phyloP scores from a whole-genome alignment of 805 yeast genomes.

The Teunomyces cretensis region DNA sequence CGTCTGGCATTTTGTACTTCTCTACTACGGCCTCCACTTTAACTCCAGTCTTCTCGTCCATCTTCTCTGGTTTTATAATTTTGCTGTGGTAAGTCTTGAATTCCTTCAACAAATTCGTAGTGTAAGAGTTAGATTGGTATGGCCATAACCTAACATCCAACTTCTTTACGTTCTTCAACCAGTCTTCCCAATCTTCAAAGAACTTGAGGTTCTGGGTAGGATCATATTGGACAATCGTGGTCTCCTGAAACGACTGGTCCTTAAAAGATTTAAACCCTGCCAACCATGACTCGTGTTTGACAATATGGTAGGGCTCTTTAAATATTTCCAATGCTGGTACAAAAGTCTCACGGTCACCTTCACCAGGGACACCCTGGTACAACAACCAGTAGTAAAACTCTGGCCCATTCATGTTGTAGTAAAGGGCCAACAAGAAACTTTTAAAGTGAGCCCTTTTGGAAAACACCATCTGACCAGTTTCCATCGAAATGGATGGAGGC shows the following conservation, averaged over 20 bases:
- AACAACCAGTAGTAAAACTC: conserved; percentile 27
- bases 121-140: conserved; percentile 14
- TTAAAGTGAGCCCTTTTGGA: conserved; percentile 33
- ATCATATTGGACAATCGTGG: conserved; percentile 24
- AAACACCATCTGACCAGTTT: conserved; percentile 37
- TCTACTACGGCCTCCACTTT: not conserved
- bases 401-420: conserved; percentile 34
- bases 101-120: conserved; percentile 12
- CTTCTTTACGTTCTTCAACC: conserved; percentile 18
- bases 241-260: conserved; percentile 16
- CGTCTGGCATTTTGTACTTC: conserved; percentile 13
- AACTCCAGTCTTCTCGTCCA: conserved; percentile 6
- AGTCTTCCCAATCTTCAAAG: conserved; percentile 25
- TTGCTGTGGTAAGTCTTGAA: conserved; percentile 8
- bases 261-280: conserved; percentile 16
- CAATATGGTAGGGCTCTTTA: conserved; percentile 33
- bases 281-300: conserved; percentile 19
- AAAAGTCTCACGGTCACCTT: conserved; percentile 38
- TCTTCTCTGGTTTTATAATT: not conserved
- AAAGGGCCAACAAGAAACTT: conserved; percentile 29
- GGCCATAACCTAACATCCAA: conserved; percentile 18
- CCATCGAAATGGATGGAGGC: conserved; percentile 28
- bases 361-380: conserved; percentile 36
- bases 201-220: conserved; percentile 14
- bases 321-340: conserved; percentile 39